Evolutionary conservation across 148 eudicot genomes (phyloP).

Genomic region (Persicaria tinctoria): DNA sequence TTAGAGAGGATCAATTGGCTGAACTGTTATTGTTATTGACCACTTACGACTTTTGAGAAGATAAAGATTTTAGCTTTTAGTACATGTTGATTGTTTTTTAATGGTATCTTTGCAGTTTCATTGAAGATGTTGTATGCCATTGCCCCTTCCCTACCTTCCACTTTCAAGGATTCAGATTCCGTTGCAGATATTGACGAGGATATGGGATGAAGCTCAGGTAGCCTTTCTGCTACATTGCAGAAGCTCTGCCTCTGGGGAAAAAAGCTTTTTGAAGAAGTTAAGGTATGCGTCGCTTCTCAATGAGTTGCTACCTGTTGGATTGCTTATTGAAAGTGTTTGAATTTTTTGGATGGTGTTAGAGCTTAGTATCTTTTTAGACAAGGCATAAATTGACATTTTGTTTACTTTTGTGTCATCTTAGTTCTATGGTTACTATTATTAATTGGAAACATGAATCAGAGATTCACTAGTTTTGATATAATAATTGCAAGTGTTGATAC

Average conservation of each 20-base stretch:
- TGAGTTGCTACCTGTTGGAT: background rate
- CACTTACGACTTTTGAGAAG: too few relatives aligned
- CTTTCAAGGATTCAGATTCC: constrained; percentile 20
- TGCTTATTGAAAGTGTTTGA: background rate
- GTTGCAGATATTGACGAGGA: constrained; percentile 40
- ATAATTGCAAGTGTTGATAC: too few relatives aligned
- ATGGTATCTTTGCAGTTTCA: constrained; percentile 39
- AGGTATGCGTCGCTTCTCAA: constrained; percentile 33
- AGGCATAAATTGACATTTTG: background rate
- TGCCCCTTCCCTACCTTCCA: constrained; percentile 57
- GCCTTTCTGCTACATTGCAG: constrained; percentile 84
- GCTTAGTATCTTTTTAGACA: too few relatives aligned
- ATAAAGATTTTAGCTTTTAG: too few relatives aligned
- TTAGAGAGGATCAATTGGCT: constrained; percentile 13
- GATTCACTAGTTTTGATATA: background rate
- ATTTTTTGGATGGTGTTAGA: background rate
- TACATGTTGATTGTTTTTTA: background rate
- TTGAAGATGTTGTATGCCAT: constrained; percentile 69
- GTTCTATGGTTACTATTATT: background rate
- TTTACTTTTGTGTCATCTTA: background rate
- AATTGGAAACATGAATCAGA: background rate
- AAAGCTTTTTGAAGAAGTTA: constrained; percentile 87
- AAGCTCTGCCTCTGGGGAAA: constrained; percentile 96
- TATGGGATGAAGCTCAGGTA: constrained; percentile 40
- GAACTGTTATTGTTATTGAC: background rate